Percentiles rank a stretch among this genome's conserved stretches.
These are phyloP conservation scores for Dictyostelium discoideum DNA, from an alignment of 78 protist species.

Conservation along the genomic window dicty_2.7 NC_007088.5:3096501-3097000, in stretches of 20 bases:
- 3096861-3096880: not conserved
- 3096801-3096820: not conserved
- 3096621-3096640: not conserved
- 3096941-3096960: not conserved
- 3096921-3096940: not conserved
- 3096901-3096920: not conserved
- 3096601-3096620: not conserved
- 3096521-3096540: not conserved
- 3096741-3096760: constrained; percentile 12
- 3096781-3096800: not conserved
- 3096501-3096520: not conserved
- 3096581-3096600: not conserved
- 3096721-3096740: not conserved
- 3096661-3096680: not conserved
- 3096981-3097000: not conserved
- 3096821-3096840: not conserved
- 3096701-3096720: constrained; percentile 15
- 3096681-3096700: not conserved
- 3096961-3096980: not conserved
- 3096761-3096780: not conserved
- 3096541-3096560: not conserved
- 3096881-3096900: not conserved
- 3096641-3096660: not conserved
- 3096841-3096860: not conserved
- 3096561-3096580: not conserved